A percentile compares a stretch with the other conserved stretches of the same genome.
Conservation (phyloP, 345 rosid genomes). For the Trapa incisa region DNA sequence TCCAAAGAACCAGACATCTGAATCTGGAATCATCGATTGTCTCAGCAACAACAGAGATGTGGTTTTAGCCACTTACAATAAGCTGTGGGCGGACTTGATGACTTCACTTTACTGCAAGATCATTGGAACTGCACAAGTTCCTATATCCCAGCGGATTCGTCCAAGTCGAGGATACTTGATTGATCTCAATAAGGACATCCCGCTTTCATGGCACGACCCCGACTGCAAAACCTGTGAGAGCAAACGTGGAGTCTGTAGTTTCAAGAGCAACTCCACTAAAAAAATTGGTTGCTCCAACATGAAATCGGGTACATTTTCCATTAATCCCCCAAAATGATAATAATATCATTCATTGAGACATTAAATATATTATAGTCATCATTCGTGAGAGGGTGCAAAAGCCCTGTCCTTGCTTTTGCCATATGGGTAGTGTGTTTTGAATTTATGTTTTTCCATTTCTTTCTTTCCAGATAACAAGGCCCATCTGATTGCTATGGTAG, state of each 20-base stretch:
- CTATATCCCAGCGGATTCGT: neutral
- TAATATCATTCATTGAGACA: neutral
- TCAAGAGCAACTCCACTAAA: neutral
- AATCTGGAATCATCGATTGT: neutral
- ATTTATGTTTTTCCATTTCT: too few relatives aligned
- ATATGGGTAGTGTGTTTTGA: too few relatives aligned
- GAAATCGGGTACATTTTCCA: neutral
- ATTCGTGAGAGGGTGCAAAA: neutral
- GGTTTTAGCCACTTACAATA: conserved; percentile 1
- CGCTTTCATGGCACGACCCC: neutral
- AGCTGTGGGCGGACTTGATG: neutral
- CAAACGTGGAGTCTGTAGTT: neutral
- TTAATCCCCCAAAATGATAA: too few relatives aligned
- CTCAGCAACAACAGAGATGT: neutral
- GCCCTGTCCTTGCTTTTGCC: neutral
- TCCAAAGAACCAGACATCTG: conserved; percentile 1
- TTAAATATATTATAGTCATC: neutral
- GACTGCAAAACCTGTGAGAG: neutral
- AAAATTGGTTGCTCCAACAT: neutral
- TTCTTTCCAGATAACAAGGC: neutral
- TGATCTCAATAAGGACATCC: neutral
- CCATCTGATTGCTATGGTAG: neutral
- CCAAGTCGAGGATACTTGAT: neutral
- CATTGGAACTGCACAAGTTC: neutral
- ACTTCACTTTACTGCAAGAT: neutral